Conservation (phyloP, 2,329 filamentous ascomycete species). For the Trichothecium sympodiale region DNA sequence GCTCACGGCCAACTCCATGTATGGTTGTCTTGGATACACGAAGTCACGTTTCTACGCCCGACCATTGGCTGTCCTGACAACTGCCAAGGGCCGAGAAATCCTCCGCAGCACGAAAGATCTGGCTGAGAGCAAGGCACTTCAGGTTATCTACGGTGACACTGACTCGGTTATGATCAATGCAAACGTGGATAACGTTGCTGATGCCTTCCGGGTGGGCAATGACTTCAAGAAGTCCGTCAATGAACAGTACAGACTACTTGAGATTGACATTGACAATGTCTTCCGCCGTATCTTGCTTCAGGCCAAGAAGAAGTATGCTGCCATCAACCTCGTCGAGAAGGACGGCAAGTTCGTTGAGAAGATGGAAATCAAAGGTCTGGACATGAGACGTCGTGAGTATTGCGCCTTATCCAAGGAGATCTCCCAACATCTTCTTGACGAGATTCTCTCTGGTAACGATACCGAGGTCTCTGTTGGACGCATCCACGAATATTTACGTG, state of each 20-base stretch:
- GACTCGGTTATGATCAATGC: conserved; percentile 99
- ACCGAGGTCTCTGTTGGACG: conserved; percentile 77
- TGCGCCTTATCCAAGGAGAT: conserved; percentile 93
- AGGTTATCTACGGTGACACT: conserved; percentile 97
- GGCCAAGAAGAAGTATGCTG: conserved; percentile 99
- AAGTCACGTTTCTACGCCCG: conserved; percentile 96
- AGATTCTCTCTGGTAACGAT: conserved; percentile 89
- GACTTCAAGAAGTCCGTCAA: conserved; percentile 96
- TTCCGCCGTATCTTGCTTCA: conserved; percentile 89
- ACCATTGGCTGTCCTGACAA: conserved; percentile 89
- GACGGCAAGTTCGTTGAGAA: conserved; percentile 88
- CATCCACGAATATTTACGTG: conserved; percentile 85
- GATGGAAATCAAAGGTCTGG: conserved; percentile 94
- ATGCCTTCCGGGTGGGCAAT: conserved; percentile 81
- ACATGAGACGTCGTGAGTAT: conserved; percentile 97
- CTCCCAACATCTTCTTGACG: conserved; percentile 79
- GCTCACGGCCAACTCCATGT: conserved; percentile 98
- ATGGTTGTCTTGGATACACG: conserved; percentile 93
- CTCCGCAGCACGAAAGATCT: conserved; percentile 90
- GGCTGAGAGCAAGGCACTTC: conserved; percentile 79
- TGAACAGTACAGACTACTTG: conserved; percentile 79
- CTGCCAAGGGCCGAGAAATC: conserved; percentile 96
- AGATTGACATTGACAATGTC: conserved; percentile 97
- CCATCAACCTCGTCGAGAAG: conserved; percentile 82
- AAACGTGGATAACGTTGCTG: conserved; percentile 85